Evolutionary conservation across 352 stramenopile genomes (phyloP).

Genomic region (Globisporangium cylindrosporum): DNA sequence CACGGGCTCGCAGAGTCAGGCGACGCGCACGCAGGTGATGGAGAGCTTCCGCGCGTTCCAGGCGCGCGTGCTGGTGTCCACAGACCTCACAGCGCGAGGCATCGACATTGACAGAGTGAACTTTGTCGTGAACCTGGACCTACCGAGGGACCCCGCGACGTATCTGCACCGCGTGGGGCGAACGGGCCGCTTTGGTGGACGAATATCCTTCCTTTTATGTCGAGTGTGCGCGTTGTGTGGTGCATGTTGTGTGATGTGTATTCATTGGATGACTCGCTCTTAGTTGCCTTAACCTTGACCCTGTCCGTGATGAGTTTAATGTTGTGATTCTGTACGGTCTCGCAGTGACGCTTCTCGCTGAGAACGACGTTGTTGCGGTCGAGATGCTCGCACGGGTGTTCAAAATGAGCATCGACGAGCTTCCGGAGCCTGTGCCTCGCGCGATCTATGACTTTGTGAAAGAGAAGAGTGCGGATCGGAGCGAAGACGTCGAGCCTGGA

Average conservation of each 20-base stretch:
- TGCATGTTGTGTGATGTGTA: slow-evolving; percentile 7
- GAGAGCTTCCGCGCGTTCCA: slow-evolving; percentile 44
- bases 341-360: slow-evolving; percentile 59
- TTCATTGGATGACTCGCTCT: neutral
- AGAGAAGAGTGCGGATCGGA: neutral
- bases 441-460: slow-evolving; percentile 34
- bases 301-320: neutral
- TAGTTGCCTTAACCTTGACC: slow-evolving; percentile 15
- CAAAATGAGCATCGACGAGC: slow-evolving; percentile 57
- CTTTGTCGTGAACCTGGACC: slow-evolving; percentile 77
- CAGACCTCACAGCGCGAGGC: slow-evolving; percentile 68
- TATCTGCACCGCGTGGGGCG: slow-evolving; percentile 78
- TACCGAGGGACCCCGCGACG: slow-evolving; percentile 68
- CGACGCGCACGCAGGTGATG: slow-evolving; percentile 62
- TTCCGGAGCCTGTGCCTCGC: slow-evolving; percentile 40
- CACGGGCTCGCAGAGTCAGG: slow-evolving; percentile 62
- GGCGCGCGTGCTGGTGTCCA: slow-evolving; percentile 70
- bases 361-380: slow-evolving; percentile 49
- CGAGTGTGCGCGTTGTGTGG: neutral
- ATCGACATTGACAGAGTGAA: slow-evolving; percentile 81
- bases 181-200: slow-evolving; percentile 70
- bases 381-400: slow-evolving; percentile 62
- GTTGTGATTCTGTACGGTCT: slow-evolving; percentile 34
- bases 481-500: slow-evolving; percentile 11
- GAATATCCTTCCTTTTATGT: slow-evolving; percentile 48